Evolutionary conservation across 2,329 filamentous ascomycete species (phyloP), one percentile per base, ranked within the genome.

Genomic region (Calonectria multiphialidica): DNA sequence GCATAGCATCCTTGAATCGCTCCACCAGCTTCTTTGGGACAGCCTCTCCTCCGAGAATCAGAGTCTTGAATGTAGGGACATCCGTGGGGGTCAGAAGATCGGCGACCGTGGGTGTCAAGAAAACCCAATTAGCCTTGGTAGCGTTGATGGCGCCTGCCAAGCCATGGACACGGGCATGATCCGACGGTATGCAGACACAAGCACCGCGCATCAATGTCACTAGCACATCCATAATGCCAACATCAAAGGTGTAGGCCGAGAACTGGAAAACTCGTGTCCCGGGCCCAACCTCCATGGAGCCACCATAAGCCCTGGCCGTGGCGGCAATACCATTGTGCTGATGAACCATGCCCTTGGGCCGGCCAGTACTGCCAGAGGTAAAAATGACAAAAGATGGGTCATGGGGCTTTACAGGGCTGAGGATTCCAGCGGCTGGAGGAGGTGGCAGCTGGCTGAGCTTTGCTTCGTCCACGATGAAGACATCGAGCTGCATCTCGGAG

Each of bases 291-390:
- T 64, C 30, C 45, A 59, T 40, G 18, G 40, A 55, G 6, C 47
- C 35, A 37, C 49, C 3, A 10, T 40, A 45, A 67, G 67, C 42
- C 53, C 57, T 16, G 66, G 59, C 61, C 2, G 68, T 66, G n/a
- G 66, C 33, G 15, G 68, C 45, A 16, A 65, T 47, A 45, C 33
- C 50, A n/a, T 25, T 42, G 33, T 74, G 72, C 28, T 37, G 44
- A 33, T 80, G 64, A 30, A 88, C 83, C 28, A 89, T 87, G 30
- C 88, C 88, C 79, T 90, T 90, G 0, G 89, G 88, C 21, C 82
- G 82, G 15, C 89, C 89, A 0, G 89, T 90, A 45, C 86, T 89
- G 37, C 89, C 89, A 4, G 88, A 90, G 13, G 89, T 90, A 78
- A 89, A 90, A 76, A 89, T 86, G 71, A 88, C 86, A 55, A 81